A percentile compares a stretch with the other conserved stretches of the same genome.
phyloP scores from a whole-genome alignment of 345 rosid genomes.

The Eucalyptus fibrosa region DNA sequence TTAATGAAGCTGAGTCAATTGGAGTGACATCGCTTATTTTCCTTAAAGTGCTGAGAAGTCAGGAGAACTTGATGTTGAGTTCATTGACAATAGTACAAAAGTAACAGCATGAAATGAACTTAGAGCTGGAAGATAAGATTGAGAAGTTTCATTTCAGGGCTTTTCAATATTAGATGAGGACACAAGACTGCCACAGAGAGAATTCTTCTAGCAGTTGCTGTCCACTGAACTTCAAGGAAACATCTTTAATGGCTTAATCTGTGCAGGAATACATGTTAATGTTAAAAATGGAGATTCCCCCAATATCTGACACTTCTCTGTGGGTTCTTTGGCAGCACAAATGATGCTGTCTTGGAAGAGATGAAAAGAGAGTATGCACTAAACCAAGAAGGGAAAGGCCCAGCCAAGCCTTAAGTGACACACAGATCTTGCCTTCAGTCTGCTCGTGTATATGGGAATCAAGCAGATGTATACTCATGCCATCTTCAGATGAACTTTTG shows the following conservation, averaged over 20 bases:
- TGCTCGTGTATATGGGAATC: background rate
- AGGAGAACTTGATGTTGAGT: background rate
- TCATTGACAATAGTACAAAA: background rate
- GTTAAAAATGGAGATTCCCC: background rate
- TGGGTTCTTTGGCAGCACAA: slow-evolving; percentile 46
- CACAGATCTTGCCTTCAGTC: background rate
- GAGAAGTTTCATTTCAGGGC: background rate
- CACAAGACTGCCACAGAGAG: background rate
- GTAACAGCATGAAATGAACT: background rate
- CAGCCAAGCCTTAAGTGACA: slow-evolving; percentile 5
- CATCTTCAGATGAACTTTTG: background rate
- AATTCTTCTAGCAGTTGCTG: background rate
- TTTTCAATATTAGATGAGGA: background rate
- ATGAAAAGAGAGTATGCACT: slow-evolving; percentile 79
- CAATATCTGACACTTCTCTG: background rate
- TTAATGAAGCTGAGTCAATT: background rate
- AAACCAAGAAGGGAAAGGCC: slow-evolving; percentile 43
- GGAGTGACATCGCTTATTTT: background rate
- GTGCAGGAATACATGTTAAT: background rate
- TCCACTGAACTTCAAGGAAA: background rate
- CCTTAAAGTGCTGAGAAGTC: background rate
- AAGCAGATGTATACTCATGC: background rate
- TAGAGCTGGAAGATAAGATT: background rate
- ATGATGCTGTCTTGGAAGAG: slow-evolving; percentile 72
- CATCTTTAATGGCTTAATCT: background rate